phyloP scores from a whole-genome alignment of 495 filamentous ascomycete genomes.

The Endocarpon pusillum region DNA sequence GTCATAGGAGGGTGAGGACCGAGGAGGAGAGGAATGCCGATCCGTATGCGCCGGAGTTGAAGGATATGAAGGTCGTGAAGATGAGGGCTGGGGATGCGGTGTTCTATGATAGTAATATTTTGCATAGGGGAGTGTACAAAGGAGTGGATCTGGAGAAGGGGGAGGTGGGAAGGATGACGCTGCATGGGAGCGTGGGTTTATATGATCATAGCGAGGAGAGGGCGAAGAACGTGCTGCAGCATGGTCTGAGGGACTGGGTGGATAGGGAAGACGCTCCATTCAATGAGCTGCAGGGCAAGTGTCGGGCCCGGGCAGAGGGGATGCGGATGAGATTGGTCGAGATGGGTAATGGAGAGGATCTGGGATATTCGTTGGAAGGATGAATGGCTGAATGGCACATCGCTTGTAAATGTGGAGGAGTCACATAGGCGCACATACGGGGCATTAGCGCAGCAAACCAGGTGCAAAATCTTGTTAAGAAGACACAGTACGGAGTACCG shows the following conservation, averaged over 20 bases:
- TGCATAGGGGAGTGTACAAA: conserved; percentile 63
- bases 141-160: conserved; percentile 19
- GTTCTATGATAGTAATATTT: conserved; percentile 79
- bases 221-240: conserved; percentile 70
- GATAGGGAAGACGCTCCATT: conserved; percentile 28
- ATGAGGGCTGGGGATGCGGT: conserved; percentile 56
- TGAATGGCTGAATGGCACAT: no score
- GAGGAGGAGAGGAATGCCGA: conserved; percentile 42
- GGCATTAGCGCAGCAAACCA: no score
- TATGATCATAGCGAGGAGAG: conserved; percentile 32
- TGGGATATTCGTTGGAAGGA: conserved; percentile 30
- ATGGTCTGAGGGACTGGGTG: conserved; percentile 67
- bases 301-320: conserved; percentile 31
- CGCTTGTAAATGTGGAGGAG: no score
- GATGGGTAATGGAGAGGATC: conserved; percentile 40
- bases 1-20: conserved; percentile 48
- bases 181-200: conserved; percentile 68
- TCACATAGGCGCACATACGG: no score
- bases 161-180: conserved; percentile 46
- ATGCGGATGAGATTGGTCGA: conserved; percentile 37
- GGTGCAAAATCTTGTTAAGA: no score
- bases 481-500: no score
- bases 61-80: conserved; percentile 42
- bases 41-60: conserved; percentile 37
- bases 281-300: conserved; percentile 23